Evolutionary conservation across 1,284 basidiomycete species (phyloP), one percentile per base, ranked within the genome.

Genomic region (Boletus albobrunnescens): DNA sequence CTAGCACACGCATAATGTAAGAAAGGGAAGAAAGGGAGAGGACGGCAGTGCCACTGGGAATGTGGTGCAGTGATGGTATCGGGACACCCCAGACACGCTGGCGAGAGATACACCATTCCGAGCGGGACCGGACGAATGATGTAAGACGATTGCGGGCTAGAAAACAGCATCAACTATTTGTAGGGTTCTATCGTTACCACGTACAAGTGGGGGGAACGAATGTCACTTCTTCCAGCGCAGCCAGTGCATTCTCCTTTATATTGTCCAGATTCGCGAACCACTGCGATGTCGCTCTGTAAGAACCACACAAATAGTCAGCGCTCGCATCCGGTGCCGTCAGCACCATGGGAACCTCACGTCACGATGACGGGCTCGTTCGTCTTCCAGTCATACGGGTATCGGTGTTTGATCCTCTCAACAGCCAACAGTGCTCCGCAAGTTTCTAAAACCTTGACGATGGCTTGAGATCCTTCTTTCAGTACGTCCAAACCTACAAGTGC

Each of bases 71-170:
- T 1, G 91, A 87, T 1, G 94, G 95, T 51, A 99, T 97, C 1
- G 96, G 96, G 1, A 98, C 92, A 26, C 96, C 96, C 96, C 96
- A 99, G 14, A 90, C 87, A 14, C 96, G 87, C 65, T 99, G 96
- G 3, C 96, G 86, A 26, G 95, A 99, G 50, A 99, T 98, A 64
- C 96, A 99, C 96, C 96, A 99, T 70, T 99, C 96, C 0, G 92
- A 93, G 4, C 96, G 89, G 1, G 86, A 87, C 3, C 76, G 76
- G 27, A 98, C 76, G 65, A 94, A 96, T 0, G 92, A 75, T 54
- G 91, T 84, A 5, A 99, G 79, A 3, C 94, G 84, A 45, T 85
- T 87, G 22, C 85, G 83, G 6, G 91, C 92, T 94, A 36, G 3
- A 41, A 22, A 49, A 38, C 50, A 37, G 33, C 11, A 22, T 66